A percentile compares a stretch with the other conserved stretches of the same genome.
Evolutionary conservation across 257 asterid species (phyloP).

Genomic region (Solanum arcanum): DNA sequence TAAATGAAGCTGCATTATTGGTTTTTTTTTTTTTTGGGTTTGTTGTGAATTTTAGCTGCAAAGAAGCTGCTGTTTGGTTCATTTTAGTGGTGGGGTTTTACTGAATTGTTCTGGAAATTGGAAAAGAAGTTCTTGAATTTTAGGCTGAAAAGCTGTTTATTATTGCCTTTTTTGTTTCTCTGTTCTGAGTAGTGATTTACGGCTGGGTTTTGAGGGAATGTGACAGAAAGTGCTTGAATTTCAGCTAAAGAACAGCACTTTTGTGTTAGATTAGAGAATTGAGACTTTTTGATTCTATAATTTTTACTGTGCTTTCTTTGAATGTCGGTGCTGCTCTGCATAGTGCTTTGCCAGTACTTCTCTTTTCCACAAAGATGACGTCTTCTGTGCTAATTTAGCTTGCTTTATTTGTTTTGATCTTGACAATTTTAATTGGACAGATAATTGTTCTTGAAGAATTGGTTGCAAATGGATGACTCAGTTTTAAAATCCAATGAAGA

Average conservation of each 20-base stretch:
- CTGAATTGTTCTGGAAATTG: not conserved
- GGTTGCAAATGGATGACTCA: not conserved
- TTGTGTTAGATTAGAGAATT: not conserved
- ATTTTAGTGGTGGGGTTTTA: not conserved
- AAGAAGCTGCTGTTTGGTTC: not conserved
- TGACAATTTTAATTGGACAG: not conserved
- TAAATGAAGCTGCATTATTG: not conserved
- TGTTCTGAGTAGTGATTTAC: not conserved
- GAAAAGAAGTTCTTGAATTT: not conserved
- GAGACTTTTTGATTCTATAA: not conserved
- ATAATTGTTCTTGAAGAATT: not conserved
- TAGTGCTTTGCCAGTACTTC: not conserved
- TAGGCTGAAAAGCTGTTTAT: not conserved
- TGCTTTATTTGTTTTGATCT: not conserved
- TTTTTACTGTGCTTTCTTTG: not conserved
- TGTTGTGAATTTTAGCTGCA: not conserved
- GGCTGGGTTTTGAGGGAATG: not conserved
- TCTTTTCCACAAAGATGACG: not conserved
- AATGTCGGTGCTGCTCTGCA: not conserved
- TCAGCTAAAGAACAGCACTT: not conserved
- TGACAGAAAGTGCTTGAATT: not conserved
- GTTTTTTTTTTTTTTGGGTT: not conserved
- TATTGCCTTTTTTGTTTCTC: not conserved
- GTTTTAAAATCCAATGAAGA: not conserved
- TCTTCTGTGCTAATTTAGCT: not conserved